Evolutionary conservation across 139 green algal species (phyloP).

Genomic region (Asterochloris sp.): DNA sequence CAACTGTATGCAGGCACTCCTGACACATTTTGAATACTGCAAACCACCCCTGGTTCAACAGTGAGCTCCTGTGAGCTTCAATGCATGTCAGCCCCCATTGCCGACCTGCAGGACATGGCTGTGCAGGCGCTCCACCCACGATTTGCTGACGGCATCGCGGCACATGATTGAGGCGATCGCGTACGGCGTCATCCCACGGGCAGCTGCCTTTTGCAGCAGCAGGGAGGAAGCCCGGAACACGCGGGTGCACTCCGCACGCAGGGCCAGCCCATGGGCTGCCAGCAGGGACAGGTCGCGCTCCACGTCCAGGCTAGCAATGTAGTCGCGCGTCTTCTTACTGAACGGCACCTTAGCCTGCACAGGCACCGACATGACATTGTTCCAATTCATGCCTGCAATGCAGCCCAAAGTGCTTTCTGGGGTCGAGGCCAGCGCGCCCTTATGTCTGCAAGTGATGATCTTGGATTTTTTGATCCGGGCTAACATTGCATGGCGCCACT

Average conservation of each 20-base stretch:
- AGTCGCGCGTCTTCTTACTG: constrained; percentile 25
- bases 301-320: constrained; percentile 48
- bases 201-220: constrained; percentile 46
- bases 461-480: too few relatives aligned
- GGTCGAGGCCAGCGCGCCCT: neutral
- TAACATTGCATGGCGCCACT: too few relatives aligned
- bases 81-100: too few relatives aligned
- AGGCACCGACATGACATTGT: neutral
- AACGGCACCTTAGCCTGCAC: constrained; percentile 49
- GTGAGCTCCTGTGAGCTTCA: too few relatives aligned
- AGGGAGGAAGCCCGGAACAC: constrained; percentile 41
- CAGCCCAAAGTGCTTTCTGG: neutral
- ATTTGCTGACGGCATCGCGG: constrained; percentile 35
- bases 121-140: constrained; percentile 47
- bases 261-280: constrained; percentile 32
- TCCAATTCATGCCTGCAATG: neutral
- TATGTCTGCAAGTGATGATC: too few relatives aligned
- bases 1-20: too few relatives aligned
- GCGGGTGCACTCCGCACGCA: constrained; percentile 51
- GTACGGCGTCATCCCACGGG: constrained; percentile 35
- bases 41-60: too few relatives aligned
- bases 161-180: constrained; percentile 54
- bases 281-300: constrained; percentile 46
- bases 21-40: too few relatives aligned
- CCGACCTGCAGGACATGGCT: constrained; percentile 19